phyloP scores from a whole-genome alignment of 2,329 filamentous ascomycete species.

The Aspergillus niger region DNA sequence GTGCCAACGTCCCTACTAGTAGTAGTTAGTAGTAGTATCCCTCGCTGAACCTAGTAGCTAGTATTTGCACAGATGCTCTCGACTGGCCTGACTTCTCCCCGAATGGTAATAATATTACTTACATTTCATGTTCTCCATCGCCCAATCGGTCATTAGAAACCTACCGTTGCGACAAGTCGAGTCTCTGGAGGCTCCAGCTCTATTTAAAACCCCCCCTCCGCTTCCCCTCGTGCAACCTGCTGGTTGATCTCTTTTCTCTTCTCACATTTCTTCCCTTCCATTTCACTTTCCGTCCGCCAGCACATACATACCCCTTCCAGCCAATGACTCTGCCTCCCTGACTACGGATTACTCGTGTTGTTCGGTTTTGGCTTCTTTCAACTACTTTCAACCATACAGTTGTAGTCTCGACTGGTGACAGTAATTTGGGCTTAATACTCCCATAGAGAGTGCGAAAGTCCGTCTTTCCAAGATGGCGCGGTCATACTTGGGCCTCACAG shows the following conservation, averaged over 20 bases:
- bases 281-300: neutral
- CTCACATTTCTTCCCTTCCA: conserved; percentile 3
- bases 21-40: neutral
- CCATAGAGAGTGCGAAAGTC: neutral
- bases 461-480: conserved; percentile 24
- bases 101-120: neutral
- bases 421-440: neutral
- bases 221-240: conserved; percentile 16
- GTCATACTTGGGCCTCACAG: conserved; percentile 44
- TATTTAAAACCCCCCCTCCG: conserved; percentile 18
- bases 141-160: neutral
- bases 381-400: neutral
- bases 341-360: neutral
- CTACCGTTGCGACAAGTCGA: neutral
- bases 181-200: conserved; percentile 4
- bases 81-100: neutral
- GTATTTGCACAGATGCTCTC: neutral
- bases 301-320: neutral
- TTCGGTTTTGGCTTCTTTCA: neutral
- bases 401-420: neutral
- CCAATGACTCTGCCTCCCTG: neutral
- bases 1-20: neutral
- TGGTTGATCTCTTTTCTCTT: conserved; percentile 11
- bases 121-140: neutral
- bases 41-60: neutral